Conservation (phyloP, 352 stramenopile species). For the Phytophthora hibernalis region DNA sequence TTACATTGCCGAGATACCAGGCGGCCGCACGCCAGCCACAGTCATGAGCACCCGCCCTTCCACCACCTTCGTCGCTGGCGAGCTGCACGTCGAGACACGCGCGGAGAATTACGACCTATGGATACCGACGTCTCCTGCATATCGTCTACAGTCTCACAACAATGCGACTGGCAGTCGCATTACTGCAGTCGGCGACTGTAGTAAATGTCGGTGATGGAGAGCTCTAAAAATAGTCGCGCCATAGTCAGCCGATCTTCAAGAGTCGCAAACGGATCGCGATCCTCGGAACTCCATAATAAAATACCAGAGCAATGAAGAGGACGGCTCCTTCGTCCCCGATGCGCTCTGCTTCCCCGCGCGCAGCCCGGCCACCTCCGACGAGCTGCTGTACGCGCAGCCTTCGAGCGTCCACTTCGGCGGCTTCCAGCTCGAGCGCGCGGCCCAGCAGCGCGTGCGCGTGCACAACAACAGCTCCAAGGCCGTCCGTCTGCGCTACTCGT, state of each 20-base stretch:
- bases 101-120: neutral
- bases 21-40: constrained; percentile 5
- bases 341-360: no score
- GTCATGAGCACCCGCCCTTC: constrained; percentile 13
- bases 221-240: constrained; percentile 8
- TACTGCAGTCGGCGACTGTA: no score
- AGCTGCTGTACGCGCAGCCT: constrained; percentile 59
- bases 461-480: constrained; percentile 82
- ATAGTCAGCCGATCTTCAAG: constrained; percentile 11
- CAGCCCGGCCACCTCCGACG: constrained; percentile 31
- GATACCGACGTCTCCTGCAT: neutral
- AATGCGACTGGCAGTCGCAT: constrained; percentile 1
- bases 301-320: constrained; percentile 8
- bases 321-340: constrained; percentile 9
- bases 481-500: constrained; percentile 74
- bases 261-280: neutral
- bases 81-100: constrained; percentile 8
- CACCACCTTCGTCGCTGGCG: constrained; percentile 5
- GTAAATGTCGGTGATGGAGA: neutral
- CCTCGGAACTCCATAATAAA: no score
- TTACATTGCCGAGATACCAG: constrained; percentile 22
- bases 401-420: constrained; percentile 90
- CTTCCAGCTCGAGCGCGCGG: constrained; percentile 68
- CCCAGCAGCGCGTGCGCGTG: constrained; percentile 74
- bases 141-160: constrained; percentile 11